These are phyloP conservation scores for Diplodia seriata DNA, from an alignment of 2,329 filamentous ascomycete species.

Conservation along the genomic window DNA sequence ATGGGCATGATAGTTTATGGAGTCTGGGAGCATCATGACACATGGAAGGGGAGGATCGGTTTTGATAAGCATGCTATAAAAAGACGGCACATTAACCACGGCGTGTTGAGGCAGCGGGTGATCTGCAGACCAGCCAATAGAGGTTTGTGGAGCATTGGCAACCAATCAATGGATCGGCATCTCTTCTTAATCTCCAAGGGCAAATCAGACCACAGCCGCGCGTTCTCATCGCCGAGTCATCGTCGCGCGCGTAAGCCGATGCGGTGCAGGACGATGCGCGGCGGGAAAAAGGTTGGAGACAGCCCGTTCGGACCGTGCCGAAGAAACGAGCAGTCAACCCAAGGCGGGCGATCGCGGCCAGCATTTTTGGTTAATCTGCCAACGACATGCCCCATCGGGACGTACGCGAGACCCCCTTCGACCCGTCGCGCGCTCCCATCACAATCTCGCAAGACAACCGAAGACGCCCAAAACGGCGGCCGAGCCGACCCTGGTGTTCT, in stretches of 20 bases:
- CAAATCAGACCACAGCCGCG: conserved; percentile 21
- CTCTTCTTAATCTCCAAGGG: conserved; percentile 1
- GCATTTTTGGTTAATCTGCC: background rate
- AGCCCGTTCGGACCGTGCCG: conserved; percentile 25
- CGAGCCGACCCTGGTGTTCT: background rate
- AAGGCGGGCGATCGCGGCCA: conserved; percentile 5
- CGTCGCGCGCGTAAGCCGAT: background rate
- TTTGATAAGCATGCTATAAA: conserved; percentile 10
- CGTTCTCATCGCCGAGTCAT: conserved; percentile 1
- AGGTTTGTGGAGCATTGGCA: conserved; percentile 6
- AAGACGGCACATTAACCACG: background rate
- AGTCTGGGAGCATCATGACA: conserved; percentile 23
- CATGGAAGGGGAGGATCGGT: conserved; percentile 16
- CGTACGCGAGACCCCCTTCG: background rate
- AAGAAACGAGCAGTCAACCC: conserved; percentile 15
- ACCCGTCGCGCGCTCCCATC: conserved; percentile 11
- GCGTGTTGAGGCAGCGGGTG: conserved; percentile 12
- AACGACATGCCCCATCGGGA: background rate
- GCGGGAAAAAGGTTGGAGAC: conserved; percentile 8
- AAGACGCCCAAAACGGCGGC: background rate
- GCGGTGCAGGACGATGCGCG: background rate
- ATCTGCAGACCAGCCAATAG: conserved; percentile 21
- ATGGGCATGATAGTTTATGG: conserved; percentile 13
- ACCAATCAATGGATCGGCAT: conserved; percentile 25
- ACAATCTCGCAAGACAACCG: conserved; percentile 12